Conservation (phyloP, 2,329 filamentous ascomycete genomes). For the Septoria linicola region DNA sequence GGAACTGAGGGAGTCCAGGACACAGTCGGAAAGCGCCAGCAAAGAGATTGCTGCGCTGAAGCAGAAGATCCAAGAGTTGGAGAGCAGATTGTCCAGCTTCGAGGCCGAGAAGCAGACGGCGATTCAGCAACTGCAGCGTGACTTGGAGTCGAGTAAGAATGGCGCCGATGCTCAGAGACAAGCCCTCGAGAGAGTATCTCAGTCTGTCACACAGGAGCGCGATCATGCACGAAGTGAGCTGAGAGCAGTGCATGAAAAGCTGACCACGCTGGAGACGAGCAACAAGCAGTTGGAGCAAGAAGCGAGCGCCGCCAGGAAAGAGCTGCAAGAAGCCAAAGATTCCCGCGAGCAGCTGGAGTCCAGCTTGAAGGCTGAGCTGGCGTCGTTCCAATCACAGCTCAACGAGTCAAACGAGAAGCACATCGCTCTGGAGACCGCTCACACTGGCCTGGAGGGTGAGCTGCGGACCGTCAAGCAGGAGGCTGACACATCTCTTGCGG, state of each 20-base stretch:
- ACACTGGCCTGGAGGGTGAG: slow-evolving; percentile 16
- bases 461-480: slow-evolving; percentile 19
- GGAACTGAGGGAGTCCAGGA: slow-evolving; percentile 17
- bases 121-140: slow-evolving; percentile 16
- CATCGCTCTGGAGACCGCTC: slow-evolving; percentile 14
- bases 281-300: slow-evolving; percentile 19
- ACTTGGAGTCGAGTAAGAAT: slow-evolving; percentile 19
- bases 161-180: slow-evolving; percentile 14
- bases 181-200: slow-evolving; percentile 24
- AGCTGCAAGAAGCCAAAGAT: slow-evolving; percentile 19
- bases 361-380: slow-evolving; percentile 18
- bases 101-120: slow-evolving; percentile 15
- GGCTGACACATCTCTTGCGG: slow-evolving; percentile 16
- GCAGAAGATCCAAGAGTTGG: slow-evolving; percentile 19
- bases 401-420: slow-evolving; percentile 16
- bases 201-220: slow-evolving; percentile 27
- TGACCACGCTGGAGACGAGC: slow-evolving; percentile 13
- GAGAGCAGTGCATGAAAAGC: slow-evolving; percentile 17
- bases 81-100: slow-evolving; percentile 17
- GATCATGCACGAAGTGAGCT: slow-evolving; percentile 27
- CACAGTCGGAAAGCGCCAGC: slow-evolving; percentile 15
- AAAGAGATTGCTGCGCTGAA: slow-evolving; percentile 18
- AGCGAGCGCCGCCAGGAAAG: slow-evolving; percentile 16
- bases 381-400: slow-evolving; percentile 18
- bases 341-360: slow-evolving; percentile 15